These are phyloP conservation scores for Cryptococcus sp. DNA, from an alignment of 1,284 basidiomycete genomes.

Conservation along the genomic window DNA sequence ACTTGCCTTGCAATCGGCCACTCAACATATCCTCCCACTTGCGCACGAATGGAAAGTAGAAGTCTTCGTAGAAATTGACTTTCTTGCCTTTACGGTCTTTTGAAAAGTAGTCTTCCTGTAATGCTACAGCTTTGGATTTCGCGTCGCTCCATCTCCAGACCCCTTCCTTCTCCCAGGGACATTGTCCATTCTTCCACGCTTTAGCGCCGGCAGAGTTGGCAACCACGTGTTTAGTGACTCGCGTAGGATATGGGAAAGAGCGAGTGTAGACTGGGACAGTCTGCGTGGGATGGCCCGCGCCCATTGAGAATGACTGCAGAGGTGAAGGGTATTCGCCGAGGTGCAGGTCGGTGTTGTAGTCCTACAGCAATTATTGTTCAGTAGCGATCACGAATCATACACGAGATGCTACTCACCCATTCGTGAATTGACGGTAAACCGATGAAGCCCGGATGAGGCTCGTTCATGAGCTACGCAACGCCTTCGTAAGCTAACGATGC, in stretches of 20 bases:
- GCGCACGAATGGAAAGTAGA: constrained; percentile 77
- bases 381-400: neutral
- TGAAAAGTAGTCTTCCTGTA: constrained; percentile 84
- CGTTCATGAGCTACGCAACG: constrained; percentile 76
- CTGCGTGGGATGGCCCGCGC: constrained; percentile 70
- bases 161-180: constrained; percentile 87
- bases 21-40: constrained; percentile 63
- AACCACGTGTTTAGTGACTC: constrained; percentile 53
- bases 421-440: constrained; percentile 75
- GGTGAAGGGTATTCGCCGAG: constrained; percentile 78
- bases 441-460: constrained; percentile 92
- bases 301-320: constrained; percentile 80
- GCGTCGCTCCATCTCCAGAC: constrained; percentile 87
- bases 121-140: constrained; percentile 69
- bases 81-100: constrained; percentile 65
- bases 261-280: constrained; percentile 71
- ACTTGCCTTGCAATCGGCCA: constrained; percentile 32
- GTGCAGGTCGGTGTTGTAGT: constrained; percentile 94
- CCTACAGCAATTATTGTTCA: constrained; percentile 21
- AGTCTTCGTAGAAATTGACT: constrained; percentile 82
- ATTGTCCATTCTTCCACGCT: constrained; percentile 72
- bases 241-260: constrained; percentile 81
- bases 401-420: constrained; percentile 57
- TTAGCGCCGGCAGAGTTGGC: constrained; percentile 58
- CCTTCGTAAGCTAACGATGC: neutral